These are phyloP conservation scores for Breviolum minutum DNA, from an alignment of 73 alveolate species.

Conservation along the genomic window DNA sequence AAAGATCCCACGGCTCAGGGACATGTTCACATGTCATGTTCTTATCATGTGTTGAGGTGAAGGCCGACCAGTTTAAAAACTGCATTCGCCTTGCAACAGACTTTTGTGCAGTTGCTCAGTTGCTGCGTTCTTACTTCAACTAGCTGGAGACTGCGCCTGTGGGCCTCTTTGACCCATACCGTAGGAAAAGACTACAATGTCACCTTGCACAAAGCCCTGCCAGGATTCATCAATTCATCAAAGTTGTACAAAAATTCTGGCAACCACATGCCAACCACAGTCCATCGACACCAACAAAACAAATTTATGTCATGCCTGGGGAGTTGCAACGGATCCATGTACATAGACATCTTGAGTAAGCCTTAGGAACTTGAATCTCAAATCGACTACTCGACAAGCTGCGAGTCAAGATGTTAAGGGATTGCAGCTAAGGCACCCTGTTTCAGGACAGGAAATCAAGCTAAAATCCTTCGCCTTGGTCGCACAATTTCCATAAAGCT, in stretches of 20 bases:
- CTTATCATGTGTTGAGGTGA: neutral
- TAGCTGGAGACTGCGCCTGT: neutral
- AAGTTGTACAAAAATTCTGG: neutral
- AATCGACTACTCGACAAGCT: no score
- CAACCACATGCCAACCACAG: neutral
- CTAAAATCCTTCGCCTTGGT: conserved; percentile 44
- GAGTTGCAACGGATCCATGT: neutral
- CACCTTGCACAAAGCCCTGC: conserved; percentile 44
- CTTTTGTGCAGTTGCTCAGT: no score
- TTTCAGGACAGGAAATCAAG: conserved; percentile 50
- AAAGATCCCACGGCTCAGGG: neutral
- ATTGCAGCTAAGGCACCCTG: conserved; percentile 9
- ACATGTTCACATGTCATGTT: neutral
- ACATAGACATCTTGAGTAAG: conserved; percentile 34
- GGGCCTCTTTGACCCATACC: conserved; percentile 12
- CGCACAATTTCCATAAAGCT: no score
- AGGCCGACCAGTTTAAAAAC: conserved; percentile 56
- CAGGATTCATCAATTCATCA: no score
- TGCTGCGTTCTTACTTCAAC: no score
- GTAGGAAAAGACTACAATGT: conserved; percentile 52
- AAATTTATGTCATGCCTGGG: neutral
- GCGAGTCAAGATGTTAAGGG: neutral
- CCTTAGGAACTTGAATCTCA: neutral
- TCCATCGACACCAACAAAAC: neutral
- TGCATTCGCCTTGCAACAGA: neutral